Base-by-base conservation (phyloP, 1,139 yeast species). In the Suhomyces choctaworum region DNA sequence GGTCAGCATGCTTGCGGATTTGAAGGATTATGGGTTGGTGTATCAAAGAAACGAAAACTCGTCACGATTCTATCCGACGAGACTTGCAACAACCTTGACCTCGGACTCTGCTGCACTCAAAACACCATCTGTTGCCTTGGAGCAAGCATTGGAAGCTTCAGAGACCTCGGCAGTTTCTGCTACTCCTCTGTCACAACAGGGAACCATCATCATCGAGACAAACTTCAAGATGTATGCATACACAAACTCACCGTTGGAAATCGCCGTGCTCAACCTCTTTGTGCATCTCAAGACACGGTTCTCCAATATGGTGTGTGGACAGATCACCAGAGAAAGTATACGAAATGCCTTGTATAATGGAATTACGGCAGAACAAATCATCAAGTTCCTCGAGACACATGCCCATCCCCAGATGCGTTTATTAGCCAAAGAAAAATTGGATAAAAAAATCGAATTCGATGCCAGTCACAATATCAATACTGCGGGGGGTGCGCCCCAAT, bases 221-320 rank as follows among this genome's bases (percentile, higher is more conserved):
- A 92, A 92, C 60, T 92, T 88, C 68, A 85, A 94, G 51, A 54
- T 94, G 4, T 92, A 92, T 52, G 95, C 98, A 26, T 92, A 92
- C 56, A 90, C 98, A 2, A 85, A 88, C 43, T 89, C 97, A 1
- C 97, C 98, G 2, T 69, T 92, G 41, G 97, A 94, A 60, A 90
- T 92, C 45, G 97, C 98, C 9, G 86, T 94, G 41, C 66, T 94
- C 36, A 87, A 89, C 52, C 60, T 92, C 29, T 92, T 92, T 62
- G 95, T 88, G 11, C 92, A 86, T 51, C 64, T 94, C 40, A 82
- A 79, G 48, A 76, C 95, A 0, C 69, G 98, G 41, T 94, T 90
- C 58, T 73, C 92, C 12, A 94, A 92, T 55, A 82, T 92, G 84
- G 96, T 92, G 4, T 78, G 94, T 12, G 98, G 98, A 1, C 90